Evolutionary conservation across 495 filamentous ascomycete species (phyloP), one percentile per base, ranked within the genome.

Genomic region (Podospora australis): DNA sequence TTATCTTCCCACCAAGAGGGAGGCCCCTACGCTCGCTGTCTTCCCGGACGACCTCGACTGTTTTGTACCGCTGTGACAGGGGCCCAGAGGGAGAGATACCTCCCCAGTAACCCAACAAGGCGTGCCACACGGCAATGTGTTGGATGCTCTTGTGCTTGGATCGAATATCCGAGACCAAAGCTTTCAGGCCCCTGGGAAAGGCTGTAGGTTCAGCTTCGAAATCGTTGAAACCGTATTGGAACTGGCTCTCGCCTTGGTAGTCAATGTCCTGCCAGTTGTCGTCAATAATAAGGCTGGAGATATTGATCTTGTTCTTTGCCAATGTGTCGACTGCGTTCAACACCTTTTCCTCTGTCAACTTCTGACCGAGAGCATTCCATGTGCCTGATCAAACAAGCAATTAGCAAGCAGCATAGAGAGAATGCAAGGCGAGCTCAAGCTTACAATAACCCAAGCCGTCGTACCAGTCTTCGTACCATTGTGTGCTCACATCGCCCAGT

Each of bases 21-120:
- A 80, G 62, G 39, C 78, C 76, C 45, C 72, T 68, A 42, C 79
- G 64, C 58, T 77, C 65, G 23, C 63, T 50, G 61, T 76, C 70
- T 54, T 76, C 55, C 49, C 71, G 58, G 13, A 59, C 52, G 5
- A 96, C 78, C 54, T 80, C 63, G 34, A 84, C 71, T 4, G 85
- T 94, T 59, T 87, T 85, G 69, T 96, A 97, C 1, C 73, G 78
- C 41, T 81, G 70, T 2, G 85, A 84, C 24, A 98, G 77, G 32
- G 79, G 75, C 1, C 90, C 83, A 13, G 75, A 60, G 0, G 83
- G 80, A 1, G 85, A 77, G 9, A 97, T 80, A 2, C 88, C 92
- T 47, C 87, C 92, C 92, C 92, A 98, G 63, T 97, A 97, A 7
- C 92, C 90, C 13, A 95, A 63, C n/a, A 96, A 71, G 2, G 92